phyloP scores from a whole-genome alignment of 805 yeast species.

The Vanderwaltozyma polyspora region DNA sequence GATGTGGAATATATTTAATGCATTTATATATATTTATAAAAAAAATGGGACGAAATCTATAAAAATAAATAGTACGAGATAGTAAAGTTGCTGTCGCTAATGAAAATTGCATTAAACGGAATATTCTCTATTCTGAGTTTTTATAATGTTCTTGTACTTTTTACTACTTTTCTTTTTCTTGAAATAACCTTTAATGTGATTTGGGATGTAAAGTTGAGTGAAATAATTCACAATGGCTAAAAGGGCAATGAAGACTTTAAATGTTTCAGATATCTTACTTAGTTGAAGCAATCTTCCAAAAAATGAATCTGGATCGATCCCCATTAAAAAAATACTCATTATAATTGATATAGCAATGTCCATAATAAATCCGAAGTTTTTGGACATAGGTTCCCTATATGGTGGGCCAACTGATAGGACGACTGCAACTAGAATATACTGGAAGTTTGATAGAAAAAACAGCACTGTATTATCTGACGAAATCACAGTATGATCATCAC shows the following conservation, averaged over 20 bases:
- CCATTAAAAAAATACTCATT: conserved; percentile 46
- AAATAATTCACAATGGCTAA: conserved; percentile 40
- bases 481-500: conserved; percentile 68
- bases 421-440: conserved; percentile 74
- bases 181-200: conserved; percentile 22
- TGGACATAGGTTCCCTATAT: conserved; percentile 62
- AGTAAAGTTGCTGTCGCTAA: too few species aligned
- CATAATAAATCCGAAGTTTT: conserved; percentile 59
- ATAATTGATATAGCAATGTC: conserved; percentile 43
- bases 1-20: too few species aligned
- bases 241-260: conserved; percentile 41
- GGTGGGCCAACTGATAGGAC: conserved; percentile 91
- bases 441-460: conserved; percentile 74
- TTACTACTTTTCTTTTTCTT: conserved; percentile 31
- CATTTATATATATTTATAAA: neutral
- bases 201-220: conserved; percentile 27
- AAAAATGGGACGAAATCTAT: too few species aligned
- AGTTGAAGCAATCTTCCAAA: conserved; percentile 68
- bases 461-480: conserved; percentile 84
- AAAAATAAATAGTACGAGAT: too few species aligned
- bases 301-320: conserved; percentile 37
- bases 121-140: conserved; percentile 3
- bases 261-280: conserved; percentile 42
- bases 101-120: too few species aligned
- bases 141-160: conserved; percentile 26